Conservation (phyloP, 2,329 filamentous ascomycete genomes). For the Trichothecium sympodiale region DNA sequence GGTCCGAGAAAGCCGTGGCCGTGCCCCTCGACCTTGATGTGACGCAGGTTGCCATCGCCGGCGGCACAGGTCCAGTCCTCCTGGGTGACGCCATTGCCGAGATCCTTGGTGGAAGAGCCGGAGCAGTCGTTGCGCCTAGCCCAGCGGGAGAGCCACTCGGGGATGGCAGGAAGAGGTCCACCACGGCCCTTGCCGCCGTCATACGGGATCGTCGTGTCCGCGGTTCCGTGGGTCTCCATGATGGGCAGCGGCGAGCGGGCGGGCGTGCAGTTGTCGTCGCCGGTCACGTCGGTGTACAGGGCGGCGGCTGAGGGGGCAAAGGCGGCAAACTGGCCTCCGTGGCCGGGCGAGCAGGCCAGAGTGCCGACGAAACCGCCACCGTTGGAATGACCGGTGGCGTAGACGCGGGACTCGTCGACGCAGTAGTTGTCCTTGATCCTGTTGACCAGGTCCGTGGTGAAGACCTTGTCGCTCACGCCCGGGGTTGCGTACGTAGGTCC, state of each 20-base stretch:
- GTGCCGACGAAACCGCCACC: slow-evolving; percentile 31
- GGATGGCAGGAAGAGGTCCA: slow-evolving; percentile 31
- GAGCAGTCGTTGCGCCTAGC: slow-evolving; percentile 12
- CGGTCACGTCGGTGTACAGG: slow-evolving; percentile 25
- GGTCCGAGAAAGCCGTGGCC: neutral
- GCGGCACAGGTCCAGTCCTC: neutral
- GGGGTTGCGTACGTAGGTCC: slow-evolving; percentile 22
- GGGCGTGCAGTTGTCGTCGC: slow-evolving; percentile 19
- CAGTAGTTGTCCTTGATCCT: slow-evolving; percentile 24
- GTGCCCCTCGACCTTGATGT: slow-evolving; percentile 1
- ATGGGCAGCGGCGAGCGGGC: slow-evolving; percentile 10
- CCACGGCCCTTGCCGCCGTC: slow-evolving; percentile 23
- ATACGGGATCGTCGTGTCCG: neutral
- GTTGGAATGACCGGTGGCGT: slow-evolving; percentile 31
- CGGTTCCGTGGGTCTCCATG: slow-evolving; percentile 2
- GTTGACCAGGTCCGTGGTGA: slow-evolving; percentile 30
- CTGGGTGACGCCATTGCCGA: neutral
- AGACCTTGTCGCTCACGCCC: slow-evolving; percentile 25
- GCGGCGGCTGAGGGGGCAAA: slow-evolving; percentile 29
- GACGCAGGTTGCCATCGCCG: neutral
- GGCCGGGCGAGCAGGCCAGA: slow-evolving; percentile 25
- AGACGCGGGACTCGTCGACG: slow-evolving; percentile 28
- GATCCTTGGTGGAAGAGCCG: neutral
- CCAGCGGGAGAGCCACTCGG: slow-evolving; percentile 27
- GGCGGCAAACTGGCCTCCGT: slow-evolving; percentile 26